Evolutionary conservation across 2,329 filamentous ascomycete genomes (phyloP), one percentile per base, ranked within the genome.

Genomic region (Fusarium vanettenii): DNA sequence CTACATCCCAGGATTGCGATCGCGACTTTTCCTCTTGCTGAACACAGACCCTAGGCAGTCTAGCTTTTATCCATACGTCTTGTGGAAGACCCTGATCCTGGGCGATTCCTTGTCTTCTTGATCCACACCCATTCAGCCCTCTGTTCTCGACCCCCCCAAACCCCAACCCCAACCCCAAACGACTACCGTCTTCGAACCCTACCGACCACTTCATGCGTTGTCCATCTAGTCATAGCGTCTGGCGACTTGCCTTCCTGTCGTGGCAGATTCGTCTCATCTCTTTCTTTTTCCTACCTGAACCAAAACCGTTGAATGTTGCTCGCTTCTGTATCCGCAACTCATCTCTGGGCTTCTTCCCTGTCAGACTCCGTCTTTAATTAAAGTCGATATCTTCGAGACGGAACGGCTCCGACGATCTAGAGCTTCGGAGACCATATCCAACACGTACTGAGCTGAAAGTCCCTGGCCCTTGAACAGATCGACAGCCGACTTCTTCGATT

Each of bases 261-360:
- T 73, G 67, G 76, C 77, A 72, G 77, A 79, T 77, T 79, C 77
- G 76, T 79, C 77, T 78, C 76, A 77, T 79, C 76, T 79, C 70
- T 74, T 76, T 62, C 69, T 62, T 72, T 67, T 74, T 67, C 68
- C 71, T 66, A 59, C 64, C 71, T 73, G 72, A 69, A 60, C 64
- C 56, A 67, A 67, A 74, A 64, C 66, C 64, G 66, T 60, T 65
- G 64, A 71, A 67, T 74, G 60, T 60, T 64, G 48, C 67, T 59
- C 59, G 61, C 62, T 61, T 64, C 66, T 71, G 66, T 67, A 75
- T 69, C 62, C 45, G 62, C 39, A 43, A 52, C 69, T 73, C 69
- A 56, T 65, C 66, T 74, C 67, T 70, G 45, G 59, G 37, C 39
- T 60, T 60, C 60, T 66, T 67, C 65, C 57, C 50, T 61, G 59